phyloP scores from a whole-genome alignment of 352 stramenopile genomes.

The Globisporangium camurandrum region DNA sequence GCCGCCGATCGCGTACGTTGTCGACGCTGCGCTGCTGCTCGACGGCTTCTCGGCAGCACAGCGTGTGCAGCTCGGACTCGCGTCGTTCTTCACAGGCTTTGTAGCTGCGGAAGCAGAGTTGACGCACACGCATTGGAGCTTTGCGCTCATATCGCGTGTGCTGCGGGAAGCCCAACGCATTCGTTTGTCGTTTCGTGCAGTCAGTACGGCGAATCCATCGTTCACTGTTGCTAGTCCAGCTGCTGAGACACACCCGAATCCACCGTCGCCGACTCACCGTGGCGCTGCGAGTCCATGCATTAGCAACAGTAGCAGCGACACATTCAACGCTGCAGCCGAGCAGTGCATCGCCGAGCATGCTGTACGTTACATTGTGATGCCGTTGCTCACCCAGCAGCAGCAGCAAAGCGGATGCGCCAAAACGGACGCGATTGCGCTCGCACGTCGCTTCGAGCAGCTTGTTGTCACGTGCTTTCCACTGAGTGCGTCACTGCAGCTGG shows the following conservation, averaged over 20 bases:
- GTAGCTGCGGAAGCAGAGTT: slow-evolving; percentile 4
- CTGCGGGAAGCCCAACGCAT: slow-evolving; percentile 4
- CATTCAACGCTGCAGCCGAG: slow-evolving; percentile 4
- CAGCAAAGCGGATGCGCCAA: not conserved
- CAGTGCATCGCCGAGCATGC: slow-evolving; percentile 9
- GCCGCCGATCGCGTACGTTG: slow-evolving; percentile 16
- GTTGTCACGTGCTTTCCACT: slow-evolving; percentile 20
- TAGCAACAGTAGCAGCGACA: not conserved
- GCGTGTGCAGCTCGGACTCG: slow-evolving; percentile 8
- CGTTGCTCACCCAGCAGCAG: not conserved
- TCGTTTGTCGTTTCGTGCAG: slow-evolving; percentile 1
- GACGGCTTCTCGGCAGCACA: slow-evolving; percentile 21
- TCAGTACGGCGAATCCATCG: not conserved
- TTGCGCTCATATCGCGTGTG: not conserved
- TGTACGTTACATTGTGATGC: slow-evolving; percentile 1
- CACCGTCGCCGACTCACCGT: not conserved
- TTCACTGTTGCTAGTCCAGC: too few species aligned
- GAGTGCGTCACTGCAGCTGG: slow-evolving; percentile 16
- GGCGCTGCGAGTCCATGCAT: not conserved
- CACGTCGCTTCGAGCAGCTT: slow-evolving; percentile 5
- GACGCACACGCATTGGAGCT: not conserved
- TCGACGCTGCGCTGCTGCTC: slow-evolving; percentile 20
- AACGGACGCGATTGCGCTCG: not conserved
- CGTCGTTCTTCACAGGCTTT: slow-evolving; percentile 20
- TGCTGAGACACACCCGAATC: not conserved